phyloP scores from a whole-genome alignment of 257 asterid genomes.

The Ehretia macrophylla region DNA sequence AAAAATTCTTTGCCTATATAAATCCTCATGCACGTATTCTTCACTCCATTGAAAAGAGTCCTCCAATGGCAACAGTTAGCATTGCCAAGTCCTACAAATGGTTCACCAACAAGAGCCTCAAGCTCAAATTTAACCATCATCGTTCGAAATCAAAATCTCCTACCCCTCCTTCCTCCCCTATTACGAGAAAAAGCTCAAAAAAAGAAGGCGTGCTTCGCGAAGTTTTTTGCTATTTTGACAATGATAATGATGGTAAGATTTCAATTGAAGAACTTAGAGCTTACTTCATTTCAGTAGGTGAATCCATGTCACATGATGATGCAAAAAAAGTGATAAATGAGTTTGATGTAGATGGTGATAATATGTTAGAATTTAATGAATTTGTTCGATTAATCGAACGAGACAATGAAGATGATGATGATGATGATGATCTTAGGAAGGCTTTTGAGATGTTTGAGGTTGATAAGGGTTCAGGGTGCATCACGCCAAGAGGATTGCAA shows the following conservation, averaged over 20 bases:
- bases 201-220: slow-evolving; percentile 26
- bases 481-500: slow-evolving; percentile 45
- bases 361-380: slow-evolving; percentile 29
- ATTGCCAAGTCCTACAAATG: not conserved
- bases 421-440: slow-evolving; percentile 23
- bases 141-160: slow-evolving; percentile 8
- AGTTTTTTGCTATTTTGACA: slow-evolving; percentile 39
- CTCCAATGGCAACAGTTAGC: not conserved
- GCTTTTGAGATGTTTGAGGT: slow-evolving; percentile 56
- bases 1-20: not conserved
- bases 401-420: slow-evolving; percentile 11
- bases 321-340: slow-evolving; percentile 36
- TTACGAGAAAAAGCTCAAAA: slow-evolving; percentile 8
- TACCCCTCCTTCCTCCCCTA: not conserved
- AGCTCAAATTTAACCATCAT: not conserved
- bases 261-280: slow-evolving; percentile 35
- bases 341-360: slow-evolving; percentile 22
- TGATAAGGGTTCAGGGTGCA: slow-evolving; percentile 50
- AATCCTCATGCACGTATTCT: not conserved
- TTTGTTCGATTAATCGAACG: slow-evolving; percentile 33
- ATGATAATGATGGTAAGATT: slow-evolving; percentile 40
- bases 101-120: slow-evolving; percentile 1
- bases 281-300: slow-evolving; percentile 40
- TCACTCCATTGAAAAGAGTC: not conserved
- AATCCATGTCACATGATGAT: slow-evolving; percentile 29